phyloP scores from a whole-genome alignment of 2,329 filamentous ascomycete species.

The Phialophora tarda region DNA sequence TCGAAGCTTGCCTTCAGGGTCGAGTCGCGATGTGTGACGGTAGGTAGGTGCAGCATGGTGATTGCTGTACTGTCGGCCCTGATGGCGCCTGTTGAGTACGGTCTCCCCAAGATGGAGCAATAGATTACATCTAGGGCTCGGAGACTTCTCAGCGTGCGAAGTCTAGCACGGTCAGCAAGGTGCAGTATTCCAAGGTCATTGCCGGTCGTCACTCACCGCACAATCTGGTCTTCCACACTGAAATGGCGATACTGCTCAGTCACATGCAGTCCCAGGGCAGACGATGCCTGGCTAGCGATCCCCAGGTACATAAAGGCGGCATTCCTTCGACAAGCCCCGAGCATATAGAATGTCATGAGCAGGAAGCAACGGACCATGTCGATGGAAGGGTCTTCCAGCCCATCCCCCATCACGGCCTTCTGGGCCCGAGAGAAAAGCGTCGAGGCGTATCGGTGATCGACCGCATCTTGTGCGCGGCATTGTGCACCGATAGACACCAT shows the following conservation, averaged over 20 bases:
- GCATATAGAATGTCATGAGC: constrained; percentile 65
- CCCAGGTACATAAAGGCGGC: constrained; percentile 69
- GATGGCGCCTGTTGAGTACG: constrained; percentile 46
- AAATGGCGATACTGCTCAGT: constrained; percentile 42
- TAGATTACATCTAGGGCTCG: constrained; percentile 56
- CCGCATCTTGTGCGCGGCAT: constrained; percentile 45
- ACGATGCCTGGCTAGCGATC: constrained; percentile 63
- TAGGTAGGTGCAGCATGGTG: constrained; percentile 35
- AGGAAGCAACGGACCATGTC: constrained; percentile 60
- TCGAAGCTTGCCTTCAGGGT: constrained; percentile 38
- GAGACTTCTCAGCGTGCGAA: constrained; percentile 55
- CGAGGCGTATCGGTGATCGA: constrained; percentile 43
- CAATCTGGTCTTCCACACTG: constrained; percentile 16
- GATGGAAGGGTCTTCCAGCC: constrained; percentile 61
- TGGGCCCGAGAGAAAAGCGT: constrained; percentile 58
- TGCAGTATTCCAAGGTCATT: background rate
- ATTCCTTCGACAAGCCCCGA: constrained; percentile 64
- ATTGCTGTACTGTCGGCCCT: constrained; percentile 40
- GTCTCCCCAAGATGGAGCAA: constrained; percentile 57
- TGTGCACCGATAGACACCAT: constrained; percentile 62
- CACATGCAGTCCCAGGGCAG: constrained; percentile 62
- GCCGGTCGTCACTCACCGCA: constrained; percentile 22
- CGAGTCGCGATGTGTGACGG: constrained; percentile 39
- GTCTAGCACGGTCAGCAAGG: constrained; percentile 40
- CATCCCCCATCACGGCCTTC: constrained; percentile 55